Conservation (phyloP, 1,284 basidiomycete genomes). For the Coniferiporia sulphurascens region DNA sequence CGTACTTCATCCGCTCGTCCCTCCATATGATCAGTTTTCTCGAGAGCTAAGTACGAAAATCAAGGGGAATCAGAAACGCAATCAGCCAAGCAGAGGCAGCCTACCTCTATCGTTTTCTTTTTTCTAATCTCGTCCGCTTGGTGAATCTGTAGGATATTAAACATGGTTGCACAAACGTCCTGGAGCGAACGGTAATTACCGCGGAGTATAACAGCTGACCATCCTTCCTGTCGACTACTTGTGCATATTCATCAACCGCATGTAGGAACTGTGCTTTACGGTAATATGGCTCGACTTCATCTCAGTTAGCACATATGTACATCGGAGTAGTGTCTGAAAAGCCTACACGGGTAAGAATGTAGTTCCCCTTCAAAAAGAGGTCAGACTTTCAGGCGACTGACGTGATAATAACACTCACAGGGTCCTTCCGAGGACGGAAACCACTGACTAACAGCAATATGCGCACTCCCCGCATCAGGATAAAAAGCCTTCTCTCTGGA, state of each 20-base stretch:
- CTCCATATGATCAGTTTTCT: not conserved
- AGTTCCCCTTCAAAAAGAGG: not conserved
- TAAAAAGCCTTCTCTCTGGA: not conserved
- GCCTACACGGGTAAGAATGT: not conserved
- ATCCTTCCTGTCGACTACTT: not conserved
- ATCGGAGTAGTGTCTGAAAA: not conserved
- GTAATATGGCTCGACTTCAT: not conserved
- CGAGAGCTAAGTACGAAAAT: not conserved
- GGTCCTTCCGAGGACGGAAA: not conserved
- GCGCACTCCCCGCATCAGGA: not conserved
- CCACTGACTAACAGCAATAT: not conserved
- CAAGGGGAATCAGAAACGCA: not conserved
- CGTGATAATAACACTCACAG: not conserved
- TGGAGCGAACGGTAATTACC: not conserved
- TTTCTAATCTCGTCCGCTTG: not conserved
- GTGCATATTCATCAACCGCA: not conserved
- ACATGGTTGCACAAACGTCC: not conserved
- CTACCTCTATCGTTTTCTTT: not conserved
- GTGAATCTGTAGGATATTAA: not conserved
- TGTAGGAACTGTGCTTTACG: not conserved
- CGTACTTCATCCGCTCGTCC: not conserved
- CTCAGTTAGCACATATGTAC: not conserved
- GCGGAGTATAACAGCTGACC: not conserved
- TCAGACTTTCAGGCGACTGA: not conserved
- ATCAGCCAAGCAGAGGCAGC: not conserved